phyloP scores from a whole-genome alignment of 2,329 filamentous ascomycete species.

The Pseudocercospora eumusae region DNA sequence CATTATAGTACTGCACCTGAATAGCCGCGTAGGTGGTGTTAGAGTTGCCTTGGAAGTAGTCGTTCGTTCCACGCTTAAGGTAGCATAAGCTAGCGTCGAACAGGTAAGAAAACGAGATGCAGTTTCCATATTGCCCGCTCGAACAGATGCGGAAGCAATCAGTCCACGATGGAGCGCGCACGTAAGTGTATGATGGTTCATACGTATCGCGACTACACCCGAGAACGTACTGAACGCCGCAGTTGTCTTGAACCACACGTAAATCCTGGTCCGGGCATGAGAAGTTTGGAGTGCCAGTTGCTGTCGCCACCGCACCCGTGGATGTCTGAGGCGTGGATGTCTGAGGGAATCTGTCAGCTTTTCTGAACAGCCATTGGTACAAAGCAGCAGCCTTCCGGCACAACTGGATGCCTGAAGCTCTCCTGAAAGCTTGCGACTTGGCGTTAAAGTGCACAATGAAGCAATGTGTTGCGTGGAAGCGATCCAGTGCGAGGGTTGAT shows the following conservation, averaged over 20 bases:
- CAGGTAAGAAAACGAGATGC: conserved; percentile 4
- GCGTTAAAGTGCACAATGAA: no score
- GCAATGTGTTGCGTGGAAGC: no score
- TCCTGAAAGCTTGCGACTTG: no score
- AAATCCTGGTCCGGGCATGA: conserved; percentile 8
- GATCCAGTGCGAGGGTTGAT: no score
- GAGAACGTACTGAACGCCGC: conserved; percentile 13
- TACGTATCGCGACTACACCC: conserved; percentile 6
- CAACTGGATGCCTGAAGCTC: no score
- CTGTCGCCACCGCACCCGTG: neutral
- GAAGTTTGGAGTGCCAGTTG: neutral
- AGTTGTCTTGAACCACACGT: conserved; percentile 16
- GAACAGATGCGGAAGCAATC: conserved; percentile 10
- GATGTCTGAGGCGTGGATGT: no score
- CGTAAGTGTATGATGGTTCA: neutral
- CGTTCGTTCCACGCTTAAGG: conserved; percentile 8
- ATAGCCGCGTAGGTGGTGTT: conserved; percentile 9
- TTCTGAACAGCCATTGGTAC: no score
- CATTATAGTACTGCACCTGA: conserved; percentile 13
- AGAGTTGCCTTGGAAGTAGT: no score
- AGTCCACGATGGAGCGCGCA: neutral
- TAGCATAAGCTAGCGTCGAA: neutral
- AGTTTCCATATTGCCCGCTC: conserved; percentile 9
- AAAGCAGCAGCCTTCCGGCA: no score
- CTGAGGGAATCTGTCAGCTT: neutral